Conservation (phyloP, 1,139 yeast species). For the Debaryomyces subglobosus region DNA sequence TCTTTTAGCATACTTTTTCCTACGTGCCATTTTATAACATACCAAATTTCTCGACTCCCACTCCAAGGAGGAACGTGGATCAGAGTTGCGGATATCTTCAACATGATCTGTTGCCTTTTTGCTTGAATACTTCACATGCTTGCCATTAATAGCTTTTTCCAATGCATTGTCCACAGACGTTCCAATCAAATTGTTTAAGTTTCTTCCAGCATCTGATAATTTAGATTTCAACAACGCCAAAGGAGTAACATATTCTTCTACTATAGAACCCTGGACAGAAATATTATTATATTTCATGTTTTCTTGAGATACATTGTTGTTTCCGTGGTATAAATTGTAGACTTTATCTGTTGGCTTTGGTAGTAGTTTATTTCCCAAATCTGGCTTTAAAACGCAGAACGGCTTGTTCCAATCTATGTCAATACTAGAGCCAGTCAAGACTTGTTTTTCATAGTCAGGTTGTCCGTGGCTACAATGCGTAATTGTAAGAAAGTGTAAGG, state of each 20-base stretch:
- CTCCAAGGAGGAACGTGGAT: constrained; percentile 28
- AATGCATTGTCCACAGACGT: constrained; percentile 25
- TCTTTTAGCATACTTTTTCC: constrained; percentile 59
- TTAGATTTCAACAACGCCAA: background rate
- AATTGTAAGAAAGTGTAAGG: constrained; percentile 51
- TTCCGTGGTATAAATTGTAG: constrained; percentile 11
- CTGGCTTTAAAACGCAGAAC: constrained; percentile 49
- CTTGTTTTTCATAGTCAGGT: constrained; percentile 48
- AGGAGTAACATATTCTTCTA: background rate
- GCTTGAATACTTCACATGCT: constrained; percentile 31
- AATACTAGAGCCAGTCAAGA: constrained; percentile 35
- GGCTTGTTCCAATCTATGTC: constrained; percentile 58
- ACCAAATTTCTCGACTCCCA: constrained; percentile 39
- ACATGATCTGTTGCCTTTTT: constrained; percentile 21
- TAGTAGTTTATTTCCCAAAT: constrained; percentile 18
- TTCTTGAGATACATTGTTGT: background rate
- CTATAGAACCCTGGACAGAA: background rate
- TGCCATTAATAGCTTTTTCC: constrained; percentile 25
- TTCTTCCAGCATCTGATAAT: constrained; percentile 1
- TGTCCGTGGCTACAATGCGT: constrained; percentile 60
- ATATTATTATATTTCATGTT: background rate
- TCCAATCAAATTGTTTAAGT: constrained; percentile 13
- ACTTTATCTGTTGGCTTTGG: constrained; percentile 16
- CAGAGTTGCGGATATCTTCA: constrained; percentile 23
- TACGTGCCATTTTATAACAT: constrained; percentile 66